phyloP scores from a whole-genome alignment of 1,284 basidiomycete species.

The Ceraceosorus guamensis region DNA sequence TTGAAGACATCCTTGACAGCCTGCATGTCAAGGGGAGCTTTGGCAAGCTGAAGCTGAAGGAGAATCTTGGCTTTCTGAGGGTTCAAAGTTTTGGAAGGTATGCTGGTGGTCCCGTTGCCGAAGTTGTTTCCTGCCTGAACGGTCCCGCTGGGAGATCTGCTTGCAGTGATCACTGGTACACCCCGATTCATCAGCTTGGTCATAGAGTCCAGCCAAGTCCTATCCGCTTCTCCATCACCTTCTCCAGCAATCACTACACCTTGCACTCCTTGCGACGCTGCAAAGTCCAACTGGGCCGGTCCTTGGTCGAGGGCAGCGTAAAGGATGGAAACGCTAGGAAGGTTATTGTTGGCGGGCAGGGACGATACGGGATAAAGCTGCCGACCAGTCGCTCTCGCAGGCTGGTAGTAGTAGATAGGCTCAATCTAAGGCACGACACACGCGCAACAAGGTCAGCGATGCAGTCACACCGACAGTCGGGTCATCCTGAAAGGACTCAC shows the following conservation, averaged over 20 bases:
- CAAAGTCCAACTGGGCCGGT: constrained; percentile 17
- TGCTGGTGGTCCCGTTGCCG: constrained; percentile 1
- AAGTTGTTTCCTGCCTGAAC: constrained; percentile 1
- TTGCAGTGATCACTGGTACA: constrained; percentile 13
- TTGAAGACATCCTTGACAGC: not conserved
- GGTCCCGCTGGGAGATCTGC: constrained; percentile 19
- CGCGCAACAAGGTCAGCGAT: too few relatives aligned
- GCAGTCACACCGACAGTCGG: too few relatives aligned
- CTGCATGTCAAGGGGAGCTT: not conserved
- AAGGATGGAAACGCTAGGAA: constrained; percentile 38
- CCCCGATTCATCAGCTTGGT: constrained; percentile 4
- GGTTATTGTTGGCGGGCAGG: constrained; percentile 1
- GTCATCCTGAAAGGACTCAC: not conserved
- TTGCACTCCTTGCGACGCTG: constrained; percentile 28
- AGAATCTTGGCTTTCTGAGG: constrained; percentile 24
- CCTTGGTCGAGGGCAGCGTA: constrained; percentile 20
- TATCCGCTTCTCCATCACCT: constrained; percentile 21
- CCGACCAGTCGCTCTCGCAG: not conserved
- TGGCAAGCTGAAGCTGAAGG: constrained; percentile 8
- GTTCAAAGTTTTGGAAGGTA: constrained; percentile 19
- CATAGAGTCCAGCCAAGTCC: constrained; percentile 8
- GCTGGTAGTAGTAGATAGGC: not conserved
- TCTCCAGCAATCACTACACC: constrained; percentile 40
- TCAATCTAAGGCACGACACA: not conserved
- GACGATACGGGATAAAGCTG: constrained; percentile 21